Evolutionary conservation across 2,329 filamentous ascomycete genomes (phyloP), one percentile per base, ranked within the genome.

Genomic region (Cladophialophora bantiana): DNA sequence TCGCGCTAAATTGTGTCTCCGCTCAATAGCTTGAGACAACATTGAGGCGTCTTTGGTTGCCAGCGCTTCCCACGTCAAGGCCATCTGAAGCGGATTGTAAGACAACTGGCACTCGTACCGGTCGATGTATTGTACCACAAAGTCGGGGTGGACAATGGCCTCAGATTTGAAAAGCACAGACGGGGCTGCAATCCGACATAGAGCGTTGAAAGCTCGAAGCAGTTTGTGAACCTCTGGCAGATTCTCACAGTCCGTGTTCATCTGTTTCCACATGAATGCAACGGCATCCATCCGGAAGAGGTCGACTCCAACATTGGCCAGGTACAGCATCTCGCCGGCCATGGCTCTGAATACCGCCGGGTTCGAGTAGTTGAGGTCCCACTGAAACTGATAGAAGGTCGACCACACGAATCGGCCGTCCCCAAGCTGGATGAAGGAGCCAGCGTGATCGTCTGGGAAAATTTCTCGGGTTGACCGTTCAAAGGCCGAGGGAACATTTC

Each of bases 221-320:
- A 72, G 64, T 58, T 72, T 72, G 63, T 72, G 70, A 1, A 72
- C 70, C 60, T 72, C 70, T 13, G 70, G 70, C 12, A 72, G 59
- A 45, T 72, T 72, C 56, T 72, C 70, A 42, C 70, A 72, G 58
- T 70, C 69, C 5, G 70, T 72, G 59, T 72, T 72, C 69, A 72
- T 72, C 31, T 70, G 70, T 52, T 72, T 72, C 70, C 70, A 72
- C 70, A 72, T 72, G 36, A 72, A 72, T 4, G 70, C 70, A 4
- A 72, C 70, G 26, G 70, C 70, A 45, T 72, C 70, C 70, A 72
- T 72, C 12, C 70, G 69, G 56, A 72, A 72, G 53, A 72, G 68
- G 56, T 71, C 69, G 31, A 72, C 64, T 3, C 70, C 70, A n/a
- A 72, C 42, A 26, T 72, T 72, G 59, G 70, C 70, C 18, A 72